phyloP scores from a whole-genome alignment of 305 asterid genomes.

The Fraxinus sp. region DNA sequence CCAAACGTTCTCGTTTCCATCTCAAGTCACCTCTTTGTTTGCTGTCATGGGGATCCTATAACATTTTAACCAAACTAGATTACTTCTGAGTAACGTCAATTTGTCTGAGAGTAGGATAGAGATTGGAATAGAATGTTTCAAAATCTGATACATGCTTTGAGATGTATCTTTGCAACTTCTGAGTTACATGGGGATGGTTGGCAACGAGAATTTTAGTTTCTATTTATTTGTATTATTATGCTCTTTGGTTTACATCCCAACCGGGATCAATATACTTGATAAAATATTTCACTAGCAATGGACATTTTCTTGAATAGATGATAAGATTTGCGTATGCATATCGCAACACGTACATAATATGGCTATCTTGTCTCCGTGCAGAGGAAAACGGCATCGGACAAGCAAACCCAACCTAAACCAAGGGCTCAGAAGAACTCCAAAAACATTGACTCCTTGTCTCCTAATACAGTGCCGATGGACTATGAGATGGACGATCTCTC shows the following conservation, averaged over 20 bases:
- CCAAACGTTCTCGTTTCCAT: neutral
- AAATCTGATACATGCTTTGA: neutral
- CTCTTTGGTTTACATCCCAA: neutral
- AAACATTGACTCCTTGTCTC: slow-evolving; percentile 45
- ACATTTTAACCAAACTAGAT: neutral
- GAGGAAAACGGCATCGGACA: slow-evolving; percentile 66
- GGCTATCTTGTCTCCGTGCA: slow-evolving; percentile 32
- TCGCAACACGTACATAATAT: neutral
- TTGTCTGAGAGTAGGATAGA: neutral
- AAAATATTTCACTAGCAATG: neutral
- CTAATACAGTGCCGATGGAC: slow-evolving; percentile 39
- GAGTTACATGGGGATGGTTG: neutral
- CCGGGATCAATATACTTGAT: neutral
- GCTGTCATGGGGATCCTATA: neutral
- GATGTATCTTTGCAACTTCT: neutral
- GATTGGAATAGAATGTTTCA: neutral
- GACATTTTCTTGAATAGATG: slow-evolving; percentile 8
- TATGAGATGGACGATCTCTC: slow-evolving; percentile 50
- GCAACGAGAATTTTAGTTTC: neutral
- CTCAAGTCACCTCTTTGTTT: neutral
- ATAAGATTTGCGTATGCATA: neutral
- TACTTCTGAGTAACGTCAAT: neutral
- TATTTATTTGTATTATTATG: neutral
- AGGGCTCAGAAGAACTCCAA: slow-evolving; percentile 58
- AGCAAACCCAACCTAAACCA: slow-evolving; percentile 50